Percentiles rank a stretch among this genome's conserved stretches.
These are phyloP conservation scores for Xylariaceae sp. DNA, from an alignment of 2,329 filamentous ascomycete genomes.

Conservation along the genomic window DNA sequence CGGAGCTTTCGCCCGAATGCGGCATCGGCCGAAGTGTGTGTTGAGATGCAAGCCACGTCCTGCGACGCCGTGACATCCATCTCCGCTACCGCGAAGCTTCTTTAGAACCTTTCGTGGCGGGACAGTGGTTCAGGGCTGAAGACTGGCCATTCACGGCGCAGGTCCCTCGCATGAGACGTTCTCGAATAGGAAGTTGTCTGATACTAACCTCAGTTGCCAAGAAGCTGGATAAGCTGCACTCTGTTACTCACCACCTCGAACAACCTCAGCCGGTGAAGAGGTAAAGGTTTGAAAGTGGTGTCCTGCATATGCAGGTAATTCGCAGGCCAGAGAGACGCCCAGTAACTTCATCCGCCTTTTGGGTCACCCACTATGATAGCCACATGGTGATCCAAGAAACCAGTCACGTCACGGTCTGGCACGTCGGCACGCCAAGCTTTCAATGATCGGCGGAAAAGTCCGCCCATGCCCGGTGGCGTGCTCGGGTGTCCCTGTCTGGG, in stretches of 20 bases:
- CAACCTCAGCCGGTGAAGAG: too few species aligned
- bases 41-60: neutral
- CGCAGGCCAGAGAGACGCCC: too few species aligned
- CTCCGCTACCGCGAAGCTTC: neutral
- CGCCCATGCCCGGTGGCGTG: too few species aligned
- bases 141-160: neutral
- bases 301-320: too few species aligned
- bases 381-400: too few species aligned
- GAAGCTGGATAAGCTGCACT: neutral
- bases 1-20: neutral
- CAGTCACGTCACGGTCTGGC: too few species aligned
- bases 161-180: neutral
- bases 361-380: too few species aligned
- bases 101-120: neutral
- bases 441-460: too few species aligned
- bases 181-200: constrained; percentile 2
- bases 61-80: neutral
- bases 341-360: too few species aligned
- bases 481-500: too few species aligned
- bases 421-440: too few species aligned
- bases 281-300: too few species aligned
- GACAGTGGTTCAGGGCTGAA: neutral
- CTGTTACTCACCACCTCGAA: neutral
- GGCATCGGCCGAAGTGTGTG: neutral
- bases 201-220: neutral